These are phyloP conservation scores for Salinomyces thailandicus DNA, from an alignment of 2,329 filamentous ascomycete genomes.

Conservation along the genomic window DNA sequence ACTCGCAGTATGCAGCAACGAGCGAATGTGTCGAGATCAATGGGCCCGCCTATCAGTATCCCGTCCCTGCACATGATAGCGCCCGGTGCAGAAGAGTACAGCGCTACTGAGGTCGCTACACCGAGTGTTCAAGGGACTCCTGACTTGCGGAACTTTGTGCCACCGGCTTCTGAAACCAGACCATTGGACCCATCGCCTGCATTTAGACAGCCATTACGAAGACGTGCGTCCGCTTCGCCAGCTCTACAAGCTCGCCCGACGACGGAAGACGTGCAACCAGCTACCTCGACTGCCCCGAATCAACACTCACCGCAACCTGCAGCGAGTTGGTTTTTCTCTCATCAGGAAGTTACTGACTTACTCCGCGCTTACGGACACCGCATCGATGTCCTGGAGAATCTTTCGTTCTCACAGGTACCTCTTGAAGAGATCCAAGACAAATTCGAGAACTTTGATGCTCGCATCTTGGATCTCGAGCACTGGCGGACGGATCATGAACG, in stretches of 20 bases:
- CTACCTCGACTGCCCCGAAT: neutral
- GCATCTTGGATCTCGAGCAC: constrained; percentile 59
- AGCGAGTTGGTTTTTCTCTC: constrained; percentile 17
- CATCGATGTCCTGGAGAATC: constrained; percentile 57
- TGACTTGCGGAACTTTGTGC: constrained; percentile 14
- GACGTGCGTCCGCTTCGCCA: neutral
- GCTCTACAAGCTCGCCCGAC: neutral
- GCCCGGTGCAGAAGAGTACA: constrained; percentile 30
- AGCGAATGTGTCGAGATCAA: constrained; percentile 9
- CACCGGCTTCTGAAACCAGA: neutral
- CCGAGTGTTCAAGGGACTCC: constrained; percentile 36
- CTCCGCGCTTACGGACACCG: constrained; percentile 42
- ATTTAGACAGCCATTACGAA: neutral
- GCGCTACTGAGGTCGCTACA: constrained; percentile 39
- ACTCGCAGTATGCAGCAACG: constrained; percentile 7
- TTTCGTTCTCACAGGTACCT: constrained; percentile 55
- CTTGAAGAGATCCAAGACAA: constrained; percentile 60
- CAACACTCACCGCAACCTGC: constrained; percentile 3
- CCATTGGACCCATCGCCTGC: neutral
- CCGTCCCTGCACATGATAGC: constrained; percentile 10
- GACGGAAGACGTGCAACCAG: neutral
- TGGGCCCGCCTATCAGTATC: constrained; percentile 23
- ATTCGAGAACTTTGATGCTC: constrained; percentile 55
- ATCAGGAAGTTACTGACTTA: constrained; percentile 44
- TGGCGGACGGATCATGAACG: constrained; percentile 26